These are phyloP conservation scores for Mucor velutinosus DNA, from an alignment of 371 early-diverging fungal genomes.

Conservation along the genomic window DNA sequence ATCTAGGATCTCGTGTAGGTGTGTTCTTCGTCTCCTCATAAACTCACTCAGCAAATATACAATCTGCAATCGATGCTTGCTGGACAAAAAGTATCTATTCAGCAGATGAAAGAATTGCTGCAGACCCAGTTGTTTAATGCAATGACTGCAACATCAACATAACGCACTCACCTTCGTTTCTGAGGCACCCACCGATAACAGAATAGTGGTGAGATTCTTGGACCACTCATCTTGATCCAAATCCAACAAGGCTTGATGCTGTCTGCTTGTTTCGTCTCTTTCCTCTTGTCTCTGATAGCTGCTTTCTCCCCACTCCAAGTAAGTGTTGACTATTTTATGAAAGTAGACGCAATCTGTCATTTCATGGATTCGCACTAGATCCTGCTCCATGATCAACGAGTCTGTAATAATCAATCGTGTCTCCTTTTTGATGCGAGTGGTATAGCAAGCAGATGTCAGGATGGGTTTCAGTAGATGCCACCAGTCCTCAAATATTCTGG, in stretches of 20 bases:
- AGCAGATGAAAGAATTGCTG: constrained; percentile 58
- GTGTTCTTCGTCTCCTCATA: constrained; percentile 59
- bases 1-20: constrained; percentile 62
- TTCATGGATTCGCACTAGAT: constrained; percentile 9
- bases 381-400: constrained; percentile 37
- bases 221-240: constrained; percentile 54
- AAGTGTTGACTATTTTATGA: constrained; percentile 33
- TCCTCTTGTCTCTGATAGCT: constrained; percentile 31
- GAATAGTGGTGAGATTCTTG: constrained; percentile 34
- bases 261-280: constrained; percentile 21
- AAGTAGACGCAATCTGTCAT: constrained; percentile 20
- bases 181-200: constrained; percentile 43
- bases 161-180: constrained; percentile 40
- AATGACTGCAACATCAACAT: not conserved
- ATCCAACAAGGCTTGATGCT: constrained; percentile 41
- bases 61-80: constrained; percentile 57
- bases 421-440: constrained; percentile 39
- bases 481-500: constrained; percentile 41
- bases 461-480: constrained; percentile 34
- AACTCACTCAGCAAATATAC: constrained; percentile 61
- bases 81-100: constrained; percentile 56
- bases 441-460: constrained; percentile 32
- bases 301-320: constrained; percentile 38
- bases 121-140: not conserved
- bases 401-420: constrained; percentile 37